These are phyloP conservation scores for Candida awuae DNA, from an alignment of 805 yeast genomes.

Conservation along the genomic window DNA sequence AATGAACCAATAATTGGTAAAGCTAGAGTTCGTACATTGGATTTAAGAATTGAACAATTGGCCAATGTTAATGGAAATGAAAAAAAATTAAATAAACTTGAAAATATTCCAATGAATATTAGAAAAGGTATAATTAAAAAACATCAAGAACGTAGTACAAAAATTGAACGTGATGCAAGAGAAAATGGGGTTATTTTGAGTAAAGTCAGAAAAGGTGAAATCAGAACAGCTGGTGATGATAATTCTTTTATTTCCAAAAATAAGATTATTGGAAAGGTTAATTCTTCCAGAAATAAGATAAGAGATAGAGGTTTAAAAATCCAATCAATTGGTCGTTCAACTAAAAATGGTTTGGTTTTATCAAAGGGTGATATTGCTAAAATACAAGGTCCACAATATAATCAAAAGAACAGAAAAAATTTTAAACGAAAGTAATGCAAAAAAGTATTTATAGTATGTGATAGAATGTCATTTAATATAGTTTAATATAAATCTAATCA, in stretches of 20 bases:
- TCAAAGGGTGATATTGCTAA: conserved; percentile 59
- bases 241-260: conserved; percentile 44
- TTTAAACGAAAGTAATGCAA: neutral
- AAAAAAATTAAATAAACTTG: conserved; percentile 37
- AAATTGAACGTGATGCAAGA: conserved; percentile 67
- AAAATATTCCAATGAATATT: conserved; percentile 82
- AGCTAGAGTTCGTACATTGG: conserved; percentile 57
- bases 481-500: too few species aligned
- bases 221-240: conserved; percentile 45
- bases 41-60: conserved; percentile 44
- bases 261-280: conserved; percentile 43
- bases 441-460: too few species aligned
- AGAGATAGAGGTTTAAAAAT: conserved; percentile 77
- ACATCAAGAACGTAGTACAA: conserved; percentile 42
- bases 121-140: conserved; percentile 74
- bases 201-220: conserved; percentile 56
- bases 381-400: conserved; percentile 17
- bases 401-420: neutral
- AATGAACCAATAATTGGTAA: conserved; percentile 63
- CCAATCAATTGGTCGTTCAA: conserved; percentile 64
- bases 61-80: conserved; percentile 37
- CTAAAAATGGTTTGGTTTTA: conserved; percentile 70
- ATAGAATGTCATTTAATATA: too few species aligned
- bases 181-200: conserved; percentile 90
- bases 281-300: conserved; percentile 29